Evolutionary conservation across 805 yeast species (phyloP).

Genomic region (Barnettozyma siamensis): DNA sequence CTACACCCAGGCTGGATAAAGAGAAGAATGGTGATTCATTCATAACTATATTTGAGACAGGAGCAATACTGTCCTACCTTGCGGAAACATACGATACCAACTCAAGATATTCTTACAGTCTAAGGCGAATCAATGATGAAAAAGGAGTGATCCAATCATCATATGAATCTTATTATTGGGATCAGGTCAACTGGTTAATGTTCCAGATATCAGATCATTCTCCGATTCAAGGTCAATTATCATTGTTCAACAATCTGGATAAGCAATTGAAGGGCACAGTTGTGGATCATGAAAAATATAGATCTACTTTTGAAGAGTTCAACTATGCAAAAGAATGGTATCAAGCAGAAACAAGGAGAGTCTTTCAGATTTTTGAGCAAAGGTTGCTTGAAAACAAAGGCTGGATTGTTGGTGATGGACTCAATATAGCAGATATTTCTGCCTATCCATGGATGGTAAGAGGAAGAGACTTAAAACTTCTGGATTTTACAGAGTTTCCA

Average conservation of each 20-base stretch:
- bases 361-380: constrained; percentile 4
- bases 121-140: constrained; percentile 23
- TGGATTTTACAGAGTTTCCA: constrained; percentile 1
- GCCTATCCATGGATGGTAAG: constrained; percentile 7
- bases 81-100: constrained; percentile 54
- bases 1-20: too few relatives aligned
- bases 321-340: constrained; percentile 3
- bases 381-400: constrained; percentile 2
- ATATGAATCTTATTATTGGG: constrained; percentile 33
- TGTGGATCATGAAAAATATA: background rate
- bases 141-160: background rate
- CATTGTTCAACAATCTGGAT: constrained; percentile 1
- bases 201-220: constrained; percentile 53
- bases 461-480: background rate
- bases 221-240: constrained; percentile 53
- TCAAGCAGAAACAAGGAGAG: background rate
- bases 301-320: background rate
- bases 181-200: constrained; percentile 41
- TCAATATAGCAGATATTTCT: constrained; percentile 7
- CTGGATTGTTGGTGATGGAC: constrained; percentile 8
- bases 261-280: background rate
- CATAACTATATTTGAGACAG: constrained; percentile 46
- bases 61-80: constrained; percentile 53
- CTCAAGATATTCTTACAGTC: constrained; percentile 32
- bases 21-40: constrained; percentile 12